phyloP scores from a whole-genome alignment of 2,329 filamentous ascomycete species.

The Stagonosporopsis cucurbitacearum region DNA sequence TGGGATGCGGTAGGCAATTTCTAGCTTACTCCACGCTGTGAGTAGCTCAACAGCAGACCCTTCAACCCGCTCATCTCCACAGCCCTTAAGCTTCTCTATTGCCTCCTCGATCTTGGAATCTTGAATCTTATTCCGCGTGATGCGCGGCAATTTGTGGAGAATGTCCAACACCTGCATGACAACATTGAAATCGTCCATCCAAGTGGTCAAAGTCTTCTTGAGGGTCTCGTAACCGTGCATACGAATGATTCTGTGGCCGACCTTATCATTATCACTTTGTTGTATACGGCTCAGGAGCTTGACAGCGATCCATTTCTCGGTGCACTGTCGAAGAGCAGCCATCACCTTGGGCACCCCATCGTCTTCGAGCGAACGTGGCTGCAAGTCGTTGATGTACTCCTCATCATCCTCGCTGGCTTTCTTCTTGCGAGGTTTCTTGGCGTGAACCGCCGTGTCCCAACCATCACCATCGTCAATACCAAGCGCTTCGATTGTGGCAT shows the following conservation, averaged over 20 bases:
- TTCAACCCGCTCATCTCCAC: slow-evolving; percentile 76
- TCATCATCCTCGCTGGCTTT: slow-evolving; percentile 90
- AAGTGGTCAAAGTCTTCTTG: slow-evolving; percentile 83
- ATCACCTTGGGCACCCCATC: slow-evolving; percentile 91
- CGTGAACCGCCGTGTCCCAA: slow-evolving; percentile 89
- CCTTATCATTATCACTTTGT: slow-evolving; percentile 81
- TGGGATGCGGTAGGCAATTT: slow-evolving; percentile 91
- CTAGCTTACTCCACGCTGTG: slow-evolving; percentile 85
- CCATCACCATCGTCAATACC: slow-evolving; percentile 92
- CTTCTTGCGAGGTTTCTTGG: slow-evolving; percentile 92
- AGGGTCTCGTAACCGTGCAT: slow-evolving; percentile 98
- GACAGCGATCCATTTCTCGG: slow-evolving; percentile 99
- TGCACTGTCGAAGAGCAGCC: slow-evolving; percentile 95
- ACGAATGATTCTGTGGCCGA: slow-evolving; percentile 86
- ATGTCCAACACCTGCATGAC: slow-evolving; percentile 89
- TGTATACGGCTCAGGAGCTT: slow-evolving; percentile 92
- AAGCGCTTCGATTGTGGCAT: slow-evolving; percentile 89
- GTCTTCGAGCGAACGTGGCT: slow-evolving; percentile 79
- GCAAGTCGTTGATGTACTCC: slow-evolving; percentile 90
- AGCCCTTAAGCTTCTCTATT: slow-evolving; percentile 70
- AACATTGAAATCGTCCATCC: slow-evolving; percentile 88
- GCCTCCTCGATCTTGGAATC: slow-evolving; percentile 93
- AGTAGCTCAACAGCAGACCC: slow-evolving; percentile 74
- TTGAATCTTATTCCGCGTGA: slow-evolving; percentile 96
- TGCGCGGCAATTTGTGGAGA: slow-evolving; percentile 82